Conservation (phyloP, 352 stramenopile species). For the Pythium diclinum region DNA sequence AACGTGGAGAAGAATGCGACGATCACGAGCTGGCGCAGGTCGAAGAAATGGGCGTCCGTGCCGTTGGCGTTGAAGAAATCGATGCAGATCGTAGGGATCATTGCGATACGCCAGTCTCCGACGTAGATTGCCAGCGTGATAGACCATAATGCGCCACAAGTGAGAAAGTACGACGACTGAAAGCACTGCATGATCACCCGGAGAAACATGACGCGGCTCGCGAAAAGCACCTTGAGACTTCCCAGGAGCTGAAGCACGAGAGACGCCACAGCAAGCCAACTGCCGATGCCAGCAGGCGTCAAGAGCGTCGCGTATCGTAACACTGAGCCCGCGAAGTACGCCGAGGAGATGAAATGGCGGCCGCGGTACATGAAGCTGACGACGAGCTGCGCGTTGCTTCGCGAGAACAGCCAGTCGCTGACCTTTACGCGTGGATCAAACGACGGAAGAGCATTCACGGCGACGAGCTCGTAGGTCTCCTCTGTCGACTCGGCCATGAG, state of each 20-base stretch:
- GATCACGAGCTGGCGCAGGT: background rate
- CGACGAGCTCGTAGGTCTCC: constrained; percentile 1
- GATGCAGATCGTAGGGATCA: background rate
- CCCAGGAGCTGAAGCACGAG: background rate
- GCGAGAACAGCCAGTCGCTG: background rate
- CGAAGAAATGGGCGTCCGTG: background rate
- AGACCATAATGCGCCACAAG: background rate
- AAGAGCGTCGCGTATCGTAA: background rate
- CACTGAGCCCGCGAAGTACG: background rate
- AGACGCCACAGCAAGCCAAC: background rate
- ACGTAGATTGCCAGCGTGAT: background rate
- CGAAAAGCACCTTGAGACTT: background rate
- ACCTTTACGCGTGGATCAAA: background rate
- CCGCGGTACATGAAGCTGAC: background rate
- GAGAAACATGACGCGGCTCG: background rate
- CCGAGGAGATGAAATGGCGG: background rate
- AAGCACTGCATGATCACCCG: constrained; percentile 1
- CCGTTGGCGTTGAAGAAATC: constrained; percentile 1
- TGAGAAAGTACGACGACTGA: background rate
- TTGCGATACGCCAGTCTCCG: background rate
- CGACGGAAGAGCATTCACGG: background rate
- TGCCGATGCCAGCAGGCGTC: background rate
- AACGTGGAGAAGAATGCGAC: background rate
- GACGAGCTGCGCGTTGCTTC: background rate
- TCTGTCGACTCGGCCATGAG: background rate